Conservation (phyloP, 306 rosid genomes). For the Fragaria vesca region DNA sequence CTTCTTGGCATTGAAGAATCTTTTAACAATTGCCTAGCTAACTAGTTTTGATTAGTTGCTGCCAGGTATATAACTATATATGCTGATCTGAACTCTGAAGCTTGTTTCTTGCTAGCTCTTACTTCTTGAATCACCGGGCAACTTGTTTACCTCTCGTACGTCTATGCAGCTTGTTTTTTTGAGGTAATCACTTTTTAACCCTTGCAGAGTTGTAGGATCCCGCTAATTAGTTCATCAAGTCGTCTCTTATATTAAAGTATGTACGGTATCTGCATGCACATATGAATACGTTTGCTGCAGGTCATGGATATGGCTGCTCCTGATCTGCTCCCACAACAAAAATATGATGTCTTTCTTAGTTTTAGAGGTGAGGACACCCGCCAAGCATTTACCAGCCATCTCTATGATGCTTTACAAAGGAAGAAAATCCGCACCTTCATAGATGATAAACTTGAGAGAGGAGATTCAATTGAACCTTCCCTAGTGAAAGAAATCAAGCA, state of each 20-base stretch:
- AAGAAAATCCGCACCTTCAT: not conserved
- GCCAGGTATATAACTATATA: too few species aligned
- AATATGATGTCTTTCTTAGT: not conserved
- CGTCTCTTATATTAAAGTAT: not conserved
- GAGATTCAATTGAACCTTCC: not conserved
- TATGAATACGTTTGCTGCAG: not conserved
- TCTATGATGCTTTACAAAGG: not conserved
- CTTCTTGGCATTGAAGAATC: not conserved
- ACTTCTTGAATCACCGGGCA: too few species aligned
- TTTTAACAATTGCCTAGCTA: too few species aligned
- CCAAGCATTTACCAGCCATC: not conserved
- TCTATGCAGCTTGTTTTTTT: not conserved
- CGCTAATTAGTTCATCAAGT: not conserved
- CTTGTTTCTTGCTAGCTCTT: too few species aligned
- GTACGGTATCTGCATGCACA: too few species aligned
- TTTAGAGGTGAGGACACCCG: not conserved
- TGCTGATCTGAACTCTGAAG: too few species aligned
- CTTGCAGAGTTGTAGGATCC: too few species aligned
- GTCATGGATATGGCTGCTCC: not conserved
- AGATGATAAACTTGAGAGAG: not conserved
- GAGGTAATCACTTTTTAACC: not conserved
- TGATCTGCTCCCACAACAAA: not conserved
- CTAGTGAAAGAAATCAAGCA: not conserved
- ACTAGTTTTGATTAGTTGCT: too few species aligned
- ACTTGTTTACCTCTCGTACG: too few species aligned